Evolutionary conservation across 2,329 filamentous ascomycete genomes (phyloP).

Genomic region (Xylaria sp.): DNA sequence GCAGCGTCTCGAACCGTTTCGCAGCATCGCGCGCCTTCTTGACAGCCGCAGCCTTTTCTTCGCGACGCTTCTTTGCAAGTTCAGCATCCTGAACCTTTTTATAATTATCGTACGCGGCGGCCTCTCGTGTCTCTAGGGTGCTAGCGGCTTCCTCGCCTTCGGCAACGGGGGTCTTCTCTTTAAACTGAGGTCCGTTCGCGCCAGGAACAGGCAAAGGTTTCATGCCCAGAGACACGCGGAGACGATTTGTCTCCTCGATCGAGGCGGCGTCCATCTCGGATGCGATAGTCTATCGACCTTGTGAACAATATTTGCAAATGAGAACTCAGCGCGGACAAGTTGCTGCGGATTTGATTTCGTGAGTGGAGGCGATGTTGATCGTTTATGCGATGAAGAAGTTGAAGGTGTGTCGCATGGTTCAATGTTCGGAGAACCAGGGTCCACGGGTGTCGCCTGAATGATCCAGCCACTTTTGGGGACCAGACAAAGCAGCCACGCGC

Average conservation of each 20-base stretch:
- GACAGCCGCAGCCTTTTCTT: conserved; percentile 82
- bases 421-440: not conserved
- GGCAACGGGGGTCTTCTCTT: conserved; percentile 52
- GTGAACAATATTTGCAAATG: not conserved
- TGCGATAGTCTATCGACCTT: not conserved
- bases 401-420: conserved; percentile 20
- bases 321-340: not conserved
- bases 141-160: conserved; percentile 72
- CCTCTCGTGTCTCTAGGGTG: conserved; percentile 84
- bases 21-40: conserved; percentile 88
- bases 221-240: conserved; percentile 88
- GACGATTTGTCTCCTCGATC: conserved; percentile 93
- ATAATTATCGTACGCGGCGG: conserved; percentile 78
- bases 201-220: conserved; percentile 88
- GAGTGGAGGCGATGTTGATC: not conserved
- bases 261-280: conserved; percentile 71
- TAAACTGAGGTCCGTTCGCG: conserved; percentile 55
- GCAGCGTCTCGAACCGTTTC: conserved; percentile 77
- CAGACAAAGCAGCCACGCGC: not conserved
- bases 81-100: conserved; percentile 74
- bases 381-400: conserved; percentile 12
- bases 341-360: not conserved
- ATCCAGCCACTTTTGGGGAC: conserved; percentile 19
- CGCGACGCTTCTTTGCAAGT: conserved; percentile 78
- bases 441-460: not conserved